Evolutionary conservation across 2,329 filamentous ascomycete genomes (phyloP), one percentile per base, ranked within the genome.

Genomic region (Fusarium virguliforme): DNA sequence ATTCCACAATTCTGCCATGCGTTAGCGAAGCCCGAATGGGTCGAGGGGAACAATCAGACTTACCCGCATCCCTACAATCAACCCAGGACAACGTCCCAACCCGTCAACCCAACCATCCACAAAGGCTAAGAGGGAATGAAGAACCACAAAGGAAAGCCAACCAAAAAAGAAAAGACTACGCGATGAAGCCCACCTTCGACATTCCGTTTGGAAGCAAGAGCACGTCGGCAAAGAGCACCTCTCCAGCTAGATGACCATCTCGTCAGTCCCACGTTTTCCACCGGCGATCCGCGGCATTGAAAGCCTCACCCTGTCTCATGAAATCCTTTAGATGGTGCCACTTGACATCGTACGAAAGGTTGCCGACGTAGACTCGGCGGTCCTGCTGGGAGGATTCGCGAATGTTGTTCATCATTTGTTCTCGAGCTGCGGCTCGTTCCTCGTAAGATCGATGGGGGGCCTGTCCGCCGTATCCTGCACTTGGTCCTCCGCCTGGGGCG

Each of bases 301-400:
- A 71, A 74, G 75, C 74, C 92, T 87, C 87, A 98, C 96, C 95
- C 90, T 97, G 94, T 89, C 96, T 93, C 96, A 99, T 99, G 82
- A 98, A 98, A 86, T 99, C 96, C 87, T 99, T 99, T 71, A 99
- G 90, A 80, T 98, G 96, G 87, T 98, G 95, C 96, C 96, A 99
- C 87, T 99, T 99, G 82, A 99, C 96, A 87, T 99, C 96, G 87
- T 99, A 99, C 55, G 95, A 96, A 77, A 99, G 89, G 82, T 99
- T 99, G 84, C 96, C 96, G 81, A 99, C 96, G 82, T 99, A 99
- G 89, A 99, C 96, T 75, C 96, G 95, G 80, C 96, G 95, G 88
- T 99, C 96, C 85, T 99, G 96, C 82, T 98, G 96, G 69, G 96
- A 98, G 50, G 93, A 92, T 80, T 98, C 96, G 80, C 94, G 92